Conservation (phyloP, 306 rosid species). For the Comarum palustre region DNA sequence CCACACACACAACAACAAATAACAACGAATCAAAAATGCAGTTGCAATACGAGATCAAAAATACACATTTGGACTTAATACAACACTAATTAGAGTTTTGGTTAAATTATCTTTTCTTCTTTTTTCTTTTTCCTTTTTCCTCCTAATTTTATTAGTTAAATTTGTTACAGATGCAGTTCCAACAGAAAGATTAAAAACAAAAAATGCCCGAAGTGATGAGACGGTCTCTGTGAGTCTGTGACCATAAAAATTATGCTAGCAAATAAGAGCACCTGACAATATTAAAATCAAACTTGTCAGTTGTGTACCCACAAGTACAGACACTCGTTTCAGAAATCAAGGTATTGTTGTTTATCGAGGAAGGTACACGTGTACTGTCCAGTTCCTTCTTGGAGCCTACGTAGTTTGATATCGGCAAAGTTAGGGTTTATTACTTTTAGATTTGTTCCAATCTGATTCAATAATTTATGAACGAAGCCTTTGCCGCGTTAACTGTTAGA, state of each 20-base stretch:
- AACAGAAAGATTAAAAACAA: too few species aligned
- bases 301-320: neutral
- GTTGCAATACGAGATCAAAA: too few species aligned
- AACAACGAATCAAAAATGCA: too few species aligned
- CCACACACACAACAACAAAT: too few species aligned
- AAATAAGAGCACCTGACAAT: neutral
- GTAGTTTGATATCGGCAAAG: neutral
- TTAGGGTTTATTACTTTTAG: neutral
- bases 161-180: too few species aligned
- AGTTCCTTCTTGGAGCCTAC: neutral
- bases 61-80: too few species aligned
- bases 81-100: too few species aligned
- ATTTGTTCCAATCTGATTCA: neutral
- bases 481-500: neutral
- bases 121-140: too few species aligned
- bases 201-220: neutral
- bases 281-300: neutral
- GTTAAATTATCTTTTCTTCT: too few species aligned
- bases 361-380: neutral
- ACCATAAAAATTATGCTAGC: neutral
- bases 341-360: neutral
- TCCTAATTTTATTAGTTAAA: too few species aligned
- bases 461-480: neutral
- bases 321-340: neutral
- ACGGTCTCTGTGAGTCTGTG: neutral